A percentile compares a stretch with the other conserved stretches of the same genome.
phyloP scores from a whole-genome alignment of 2,329 filamentous ascomycete species.

The Geosmithia morbida region DNA sequence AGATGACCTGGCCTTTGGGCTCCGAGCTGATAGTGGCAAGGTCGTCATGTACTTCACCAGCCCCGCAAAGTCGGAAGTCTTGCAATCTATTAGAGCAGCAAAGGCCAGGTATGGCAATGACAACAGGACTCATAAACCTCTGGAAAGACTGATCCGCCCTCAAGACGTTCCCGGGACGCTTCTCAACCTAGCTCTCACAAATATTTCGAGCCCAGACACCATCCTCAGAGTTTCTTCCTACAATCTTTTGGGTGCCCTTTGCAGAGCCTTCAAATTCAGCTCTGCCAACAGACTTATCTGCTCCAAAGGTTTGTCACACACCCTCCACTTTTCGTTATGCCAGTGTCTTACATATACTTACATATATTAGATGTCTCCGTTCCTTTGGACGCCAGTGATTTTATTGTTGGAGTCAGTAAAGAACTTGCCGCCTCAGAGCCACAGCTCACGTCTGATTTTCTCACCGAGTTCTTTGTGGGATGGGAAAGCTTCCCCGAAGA shows the following conservation, averaged over 20 bases:
- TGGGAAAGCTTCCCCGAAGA: slow-evolving; percentile 57
- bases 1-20: slow-evolving; percentile 52
- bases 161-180: slow-evolving; percentile 59
- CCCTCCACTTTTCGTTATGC: not conserved
- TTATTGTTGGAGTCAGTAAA: slow-evolving; percentile 52
- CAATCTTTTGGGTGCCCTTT: slow-evolving; percentile 52
- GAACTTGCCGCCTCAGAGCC: slow-evolving; percentile 48
- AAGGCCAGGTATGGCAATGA: slow-evolving; percentile 54
- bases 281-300: slow-evolving; percentile 46
- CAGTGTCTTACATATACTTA: slow-evolving; percentile 4
- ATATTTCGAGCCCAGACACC: slow-evolving; percentile 47
- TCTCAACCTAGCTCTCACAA: slow-evolving; percentile 52
- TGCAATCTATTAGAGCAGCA: slow-evolving; percentile 47
- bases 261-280: slow-evolving; percentile 52
- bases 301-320: slow-evolving; percentile 34
- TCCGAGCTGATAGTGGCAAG: slow-evolving; percentile 54
- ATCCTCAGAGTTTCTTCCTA: slow-evolving; percentile 49
- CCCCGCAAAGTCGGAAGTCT: slow-evolving; percentile 45
- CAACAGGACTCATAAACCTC: slow-evolving; percentile 41
- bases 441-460: slow-evolving; percentile 52
- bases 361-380: slow-evolving; percentile 39
- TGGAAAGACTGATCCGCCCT: slow-evolving; percentile 51
- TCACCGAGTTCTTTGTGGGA: slow-evolving; percentile 60
- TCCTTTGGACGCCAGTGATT: slow-evolving; percentile 46
- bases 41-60: slow-evolving; percentile 61